phyloP scores from a whole-genome alignment of 2,329 filamentous ascomycete species.

The Bipolaris oryzae region DNA sequence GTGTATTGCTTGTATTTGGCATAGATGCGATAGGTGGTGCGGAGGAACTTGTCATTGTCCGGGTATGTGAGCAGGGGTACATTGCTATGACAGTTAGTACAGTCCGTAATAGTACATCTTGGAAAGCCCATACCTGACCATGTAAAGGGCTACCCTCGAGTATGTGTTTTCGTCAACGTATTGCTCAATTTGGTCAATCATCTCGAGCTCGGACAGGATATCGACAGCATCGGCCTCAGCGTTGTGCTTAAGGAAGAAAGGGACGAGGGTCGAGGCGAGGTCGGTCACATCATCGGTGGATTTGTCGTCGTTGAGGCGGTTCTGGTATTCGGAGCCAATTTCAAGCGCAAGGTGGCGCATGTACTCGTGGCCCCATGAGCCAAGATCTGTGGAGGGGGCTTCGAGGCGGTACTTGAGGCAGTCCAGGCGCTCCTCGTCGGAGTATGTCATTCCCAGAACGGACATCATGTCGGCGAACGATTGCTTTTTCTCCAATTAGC shows the following conservation, averaged over 20 bases:
- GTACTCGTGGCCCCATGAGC: slow-evolving; percentile 98
- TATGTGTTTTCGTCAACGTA: slow-evolving; percentile 96
- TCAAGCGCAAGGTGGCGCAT: slow-evolving; percentile 93
- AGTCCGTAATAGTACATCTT: not conserved
- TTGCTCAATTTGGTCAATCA: slow-evolving; percentile 87
- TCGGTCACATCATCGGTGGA: slow-evolving; percentile 82
- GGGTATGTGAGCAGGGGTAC: slow-evolving; percentile 96
- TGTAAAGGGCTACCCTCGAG: slow-evolving; percentile 90
- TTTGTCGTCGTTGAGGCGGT: slow-evolving; percentile 84
- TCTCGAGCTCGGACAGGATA: slow-evolving; percentile 94
- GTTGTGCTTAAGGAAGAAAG: slow-evolving; percentile 95
- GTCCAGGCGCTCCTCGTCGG: slow-evolving; percentile 93
- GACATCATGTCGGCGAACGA: slow-evolving; percentile 93
- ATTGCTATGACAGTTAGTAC: slow-evolving; percentile 65
- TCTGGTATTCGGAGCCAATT: slow-evolving; percentile 92
- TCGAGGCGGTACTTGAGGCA: slow-evolving; percentile 94
- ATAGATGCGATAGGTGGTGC: slow-evolving; percentile 92
- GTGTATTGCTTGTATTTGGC: slow-evolving; percentile 89
- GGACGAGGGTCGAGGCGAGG: slow-evolving; percentile 82
- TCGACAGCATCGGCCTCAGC: slow-evolving; percentile 98
- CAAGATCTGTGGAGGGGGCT: slow-evolving; percentile 88
- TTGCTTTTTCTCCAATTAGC: slow-evolving; percentile 52
- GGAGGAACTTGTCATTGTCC: slow-evolving; percentile 94
- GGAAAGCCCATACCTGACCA: slow-evolving; percentile 69
- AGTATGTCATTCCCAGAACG: slow-evolving; percentile 98